Base-by-base conservation (phyloP, 495 filamentous ascomycete species). In the Aspergillus sparsus region DNA sequence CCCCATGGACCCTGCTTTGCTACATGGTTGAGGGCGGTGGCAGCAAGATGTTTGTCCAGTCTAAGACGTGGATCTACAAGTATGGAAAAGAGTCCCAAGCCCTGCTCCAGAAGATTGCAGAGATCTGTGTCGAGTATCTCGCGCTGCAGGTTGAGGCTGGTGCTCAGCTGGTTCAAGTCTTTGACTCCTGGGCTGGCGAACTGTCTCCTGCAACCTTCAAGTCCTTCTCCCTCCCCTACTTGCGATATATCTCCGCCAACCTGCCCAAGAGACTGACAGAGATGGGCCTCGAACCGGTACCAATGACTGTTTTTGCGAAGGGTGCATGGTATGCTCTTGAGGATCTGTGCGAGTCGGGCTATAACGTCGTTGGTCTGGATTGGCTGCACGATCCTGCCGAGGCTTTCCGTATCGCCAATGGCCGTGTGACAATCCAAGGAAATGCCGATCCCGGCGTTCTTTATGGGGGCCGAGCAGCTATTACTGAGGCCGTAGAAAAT, bases 231-330 rank as follows among this genome's bases (percentile, higher is more conserved):
- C 81, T 93, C 49, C 94, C 93, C 3, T 96, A 95, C 67, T 81
- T 98, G 55, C 82, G 82, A 13, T 85, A 92, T 64, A 98, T 98
- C 56, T 87, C 92, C 12, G 74, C 85, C 57, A 77, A 91, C 49
- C 80, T 98, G 12, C 93, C 93, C 0, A 78, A 74, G 56, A 82
- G 84, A 34, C 74, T 98, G 62, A 74, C 77, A 60, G 88, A 91
- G 72, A 77, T 95, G 66, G 85, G 85, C 0, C 68, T 92, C 47
- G 88, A 92, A 56, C 79, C 77, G 5, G 95, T 98, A 2, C 94
- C 94, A 2, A 97, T 98, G 94, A 94, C 91, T n/a, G 91, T 97
- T 13, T 98, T 98, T 72, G 92, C 94, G n/a, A 98, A 98, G 77
- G 94, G 94, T 5, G 93, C 94, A n/a, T 96, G 94, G 90, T 96